phyloP scores from a whole-genome alignment of 192 early-diverging fungal genomes.

The Backusella tuberculispora region DNA sequence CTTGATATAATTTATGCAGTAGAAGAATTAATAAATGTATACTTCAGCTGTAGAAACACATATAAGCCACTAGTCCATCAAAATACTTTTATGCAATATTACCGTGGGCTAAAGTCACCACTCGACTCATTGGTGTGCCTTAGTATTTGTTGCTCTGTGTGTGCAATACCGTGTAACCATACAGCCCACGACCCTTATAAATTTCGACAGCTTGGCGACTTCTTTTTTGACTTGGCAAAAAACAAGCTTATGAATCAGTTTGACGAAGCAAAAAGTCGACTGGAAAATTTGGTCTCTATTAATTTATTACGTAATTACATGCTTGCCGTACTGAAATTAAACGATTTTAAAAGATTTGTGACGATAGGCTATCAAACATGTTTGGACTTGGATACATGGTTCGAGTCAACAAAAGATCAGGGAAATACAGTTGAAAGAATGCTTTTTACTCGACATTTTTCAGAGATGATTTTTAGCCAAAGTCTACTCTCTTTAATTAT shows the following conservation, averaged over 20 bases:
- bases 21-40: background rate
- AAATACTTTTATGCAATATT: no score
- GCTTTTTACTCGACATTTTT: background rate
- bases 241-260: background rate
- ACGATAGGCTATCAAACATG: background rate
- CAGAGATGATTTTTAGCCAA: background rate
- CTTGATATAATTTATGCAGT: background rate
- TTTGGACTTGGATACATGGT: background rate
- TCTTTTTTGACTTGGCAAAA: no score
- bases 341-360: no score
- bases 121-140: no score
- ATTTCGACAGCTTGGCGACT: constrained; percentile 4
- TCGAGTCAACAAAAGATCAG: background rate
- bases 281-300: background rate
- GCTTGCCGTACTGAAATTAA: background rate
- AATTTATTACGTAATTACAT: background rate
- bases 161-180: background rate
- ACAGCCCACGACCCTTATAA: background rate
- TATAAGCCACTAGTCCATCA: background rate
- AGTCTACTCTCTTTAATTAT: background rate
- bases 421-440: no score
- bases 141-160: background rate
- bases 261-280: background rate
- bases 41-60: background rate
- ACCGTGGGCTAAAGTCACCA: no score